Percentiles rank a stretch among this genome's conserved stretches.
Evolutionary conservation across 371 early-diverging fungal genomes (phyloP).

Genomic region (Saksenaea oblongispora): DNA sequence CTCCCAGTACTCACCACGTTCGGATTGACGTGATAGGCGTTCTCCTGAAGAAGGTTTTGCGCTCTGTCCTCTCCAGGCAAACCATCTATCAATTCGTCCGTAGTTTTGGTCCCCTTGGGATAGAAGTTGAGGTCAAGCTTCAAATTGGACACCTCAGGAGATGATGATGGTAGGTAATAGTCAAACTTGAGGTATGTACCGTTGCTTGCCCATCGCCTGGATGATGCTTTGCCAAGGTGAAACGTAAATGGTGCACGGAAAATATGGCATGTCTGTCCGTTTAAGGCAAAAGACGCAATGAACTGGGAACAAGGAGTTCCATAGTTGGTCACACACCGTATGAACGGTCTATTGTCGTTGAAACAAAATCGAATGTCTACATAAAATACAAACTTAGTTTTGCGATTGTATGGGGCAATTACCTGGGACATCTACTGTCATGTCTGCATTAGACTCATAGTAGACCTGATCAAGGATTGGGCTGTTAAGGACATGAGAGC

Average conservation of each 20-base stretch:
- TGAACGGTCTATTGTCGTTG: neutral
- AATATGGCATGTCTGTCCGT: neutral
- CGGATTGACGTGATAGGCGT: constrained; percentile 6
- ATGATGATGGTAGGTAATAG: neutral
- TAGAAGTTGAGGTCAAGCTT: neutral
- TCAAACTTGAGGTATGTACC: constrained; percentile 6
- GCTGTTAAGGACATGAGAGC: neutral
- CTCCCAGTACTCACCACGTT: constrained; percentile 6
- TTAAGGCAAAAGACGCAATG: neutral
- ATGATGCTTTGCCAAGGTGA: neutral
- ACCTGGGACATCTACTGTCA: neutral
- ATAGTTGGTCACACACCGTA: neutral
- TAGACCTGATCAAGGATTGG: neutral
- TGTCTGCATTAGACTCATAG: neutral
- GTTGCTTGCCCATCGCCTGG: neutral
- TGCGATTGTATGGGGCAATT: neutral
- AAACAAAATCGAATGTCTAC: neutral
- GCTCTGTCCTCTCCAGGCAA: neutral
- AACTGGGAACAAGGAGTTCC: neutral
- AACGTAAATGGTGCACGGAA: constrained; percentile 3
- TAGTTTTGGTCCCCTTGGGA: neutral
- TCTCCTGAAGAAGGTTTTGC: neutral
- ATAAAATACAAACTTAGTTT: neutral
- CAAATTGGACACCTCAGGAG: neutral
- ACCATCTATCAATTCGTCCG: neutral